A percentile compares a stretch with the other conserved stretches of the same genome.
These are phyloP conservation scores for Kwoniella shandongensis DNA, from an alignment of 768 basidiomycete species.

Conservation along the genomic window DNA sequence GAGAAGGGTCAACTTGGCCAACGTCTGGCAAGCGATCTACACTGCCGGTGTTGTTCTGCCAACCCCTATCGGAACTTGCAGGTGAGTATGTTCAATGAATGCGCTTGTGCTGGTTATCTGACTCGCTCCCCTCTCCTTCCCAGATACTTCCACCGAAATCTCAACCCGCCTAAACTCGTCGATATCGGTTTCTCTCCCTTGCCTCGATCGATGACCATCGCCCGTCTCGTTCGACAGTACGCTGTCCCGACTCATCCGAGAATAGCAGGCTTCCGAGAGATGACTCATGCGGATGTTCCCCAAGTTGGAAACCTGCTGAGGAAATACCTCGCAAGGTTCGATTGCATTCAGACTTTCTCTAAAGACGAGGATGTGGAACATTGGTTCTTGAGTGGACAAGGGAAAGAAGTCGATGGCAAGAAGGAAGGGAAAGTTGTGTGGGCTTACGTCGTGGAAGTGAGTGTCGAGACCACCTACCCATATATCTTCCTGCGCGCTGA, in stretches of 20 bases:
- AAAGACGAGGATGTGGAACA: slow-evolving; percentile 74
- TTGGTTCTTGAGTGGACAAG: slow-evolving; percentile 82
- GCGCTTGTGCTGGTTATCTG: not conserved
- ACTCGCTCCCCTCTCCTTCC: slow-evolving; percentile 1
- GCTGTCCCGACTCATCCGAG: slow-evolving; percentile 60
- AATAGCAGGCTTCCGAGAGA: slow-evolving; percentile 72
- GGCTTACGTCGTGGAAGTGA: slow-evolving; percentile 92
- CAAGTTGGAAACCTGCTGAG: slow-evolving; percentile 69
- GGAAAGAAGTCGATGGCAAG: slow-evolving; percentile 59
- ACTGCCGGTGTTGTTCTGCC: slow-evolving; percentile 91
- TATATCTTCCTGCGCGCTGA: not conserved
- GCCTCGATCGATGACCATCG: slow-evolving; percentile 81
- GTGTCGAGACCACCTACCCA: slow-evolving; percentile 19
- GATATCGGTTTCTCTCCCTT: slow-evolving; percentile 86
- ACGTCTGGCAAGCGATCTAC: slow-evolving; percentile 95
- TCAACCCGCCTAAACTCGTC: slow-evolving; percentile 89
- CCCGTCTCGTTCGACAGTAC: slow-evolving; percentile 79
- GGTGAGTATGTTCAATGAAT: slow-evolving; percentile 56
- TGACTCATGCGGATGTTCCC: slow-evolving; percentile 74
- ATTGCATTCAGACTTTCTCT: slow-evolving; percentile 71
- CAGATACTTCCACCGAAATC: slow-evolving; percentile 86
- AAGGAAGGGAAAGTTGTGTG: slow-evolving; percentile 84
- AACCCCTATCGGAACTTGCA: slow-evolving; percentile 83
- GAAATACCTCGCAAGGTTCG: slow-evolving; percentile 80
- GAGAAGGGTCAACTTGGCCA: slow-evolving; percentile 80